Evolutionary conservation across 106 monocot genomes (phyloP), one percentile per base, ranked within the genome.

Genomic region (Dendrobium huoshanense): DNA sequence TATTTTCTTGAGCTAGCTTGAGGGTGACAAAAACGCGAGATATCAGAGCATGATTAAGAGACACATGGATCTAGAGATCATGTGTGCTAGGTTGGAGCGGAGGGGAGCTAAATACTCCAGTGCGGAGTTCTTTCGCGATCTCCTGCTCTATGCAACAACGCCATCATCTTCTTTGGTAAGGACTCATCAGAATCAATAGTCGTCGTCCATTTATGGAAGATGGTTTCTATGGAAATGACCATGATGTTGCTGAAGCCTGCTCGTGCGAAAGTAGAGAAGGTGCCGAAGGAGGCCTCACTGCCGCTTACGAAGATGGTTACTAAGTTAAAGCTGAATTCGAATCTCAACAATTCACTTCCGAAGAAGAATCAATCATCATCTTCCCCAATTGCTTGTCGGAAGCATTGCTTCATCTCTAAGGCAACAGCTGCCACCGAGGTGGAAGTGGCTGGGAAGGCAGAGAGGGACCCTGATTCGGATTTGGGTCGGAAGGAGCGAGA

Each of bases 81-180:
- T 98, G 45, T 77, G 82, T 16, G n/a, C 56, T 2, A 87, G 83
- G 81, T 51, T 98, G 67, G 87, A 87, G 24, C 42, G 61, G 16
- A 9, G 31, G 27, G 82, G 80, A 2, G 80, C 37, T 37, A 37
- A 37, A 37, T 37, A 37, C 37, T 37, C 37, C 3, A 37, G 37
- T 37, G 37, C 37, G 0, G 42, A 76, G 4, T 94, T 94, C 81
- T 47, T 37, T 3, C 37, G 3, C 3, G 97, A 98, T 76, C 79
- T 98, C 20, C 84, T 94, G 9, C 88, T 8, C 83, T 98, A 47
- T 98, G 92, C 84, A 82, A 82, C 54, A 98, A 98, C 72, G 94
- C 89, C 40, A 64, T 88, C 75, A 85, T 94, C 73, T 98, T 94
- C 92, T 98, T 79, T 82, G 79, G 89, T 19, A 92, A 80, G 27